Evolutionary conservation across 106 monocot genomes (phyloP).

Genomic region (Dendrobium huoshanense): DNA sequence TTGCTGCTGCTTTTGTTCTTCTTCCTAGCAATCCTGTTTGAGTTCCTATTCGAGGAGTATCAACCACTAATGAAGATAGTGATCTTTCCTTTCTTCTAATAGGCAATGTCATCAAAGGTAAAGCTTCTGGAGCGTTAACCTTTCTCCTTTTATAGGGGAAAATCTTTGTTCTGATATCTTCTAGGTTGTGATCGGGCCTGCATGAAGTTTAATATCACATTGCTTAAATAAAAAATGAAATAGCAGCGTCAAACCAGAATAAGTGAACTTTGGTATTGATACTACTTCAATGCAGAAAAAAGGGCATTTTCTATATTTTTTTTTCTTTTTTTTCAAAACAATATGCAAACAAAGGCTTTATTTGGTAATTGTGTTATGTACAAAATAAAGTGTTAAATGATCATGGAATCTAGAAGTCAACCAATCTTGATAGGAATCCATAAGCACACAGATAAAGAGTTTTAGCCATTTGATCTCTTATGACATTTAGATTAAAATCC

Average conservation of each 20-base stretch:
- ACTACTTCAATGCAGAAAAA: too few relatives aligned
- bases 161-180: slow-evolving; percentile 78
- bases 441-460: too few relatives aligned
- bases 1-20: slow-evolving; percentile 57
- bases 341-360: too few relatives aligned
- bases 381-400: too few relatives aligned
- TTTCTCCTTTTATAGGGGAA: slow-evolving; percentile 80
- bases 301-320: too few relatives aligned
- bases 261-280: too few relatives aligned
- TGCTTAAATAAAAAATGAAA: not conserved
- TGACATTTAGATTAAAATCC: too few relatives aligned
- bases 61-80: slow-evolving; percentile 85
- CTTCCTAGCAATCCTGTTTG: slow-evolving; percentile 51
- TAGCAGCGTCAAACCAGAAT: not conserved
- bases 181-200: slow-evolving; percentile 90
- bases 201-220: not conserved
- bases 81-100: slow-evolving; percentile 90
- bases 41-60: slow-evolving; percentile 49
- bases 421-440: too few relatives aligned
- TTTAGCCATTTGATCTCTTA: too few relatives aligned
- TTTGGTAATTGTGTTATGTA: too few relatives aligned
- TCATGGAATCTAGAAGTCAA: too few relatives aligned
- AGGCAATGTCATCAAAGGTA: slow-evolving; percentile 45
- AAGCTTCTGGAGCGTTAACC: slow-evolving; percentile 40
- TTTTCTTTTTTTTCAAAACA: too few relatives aligned